Conservation (phyloP, 169 alveolate genomes). For the Miamiensis avidus region DNA sequence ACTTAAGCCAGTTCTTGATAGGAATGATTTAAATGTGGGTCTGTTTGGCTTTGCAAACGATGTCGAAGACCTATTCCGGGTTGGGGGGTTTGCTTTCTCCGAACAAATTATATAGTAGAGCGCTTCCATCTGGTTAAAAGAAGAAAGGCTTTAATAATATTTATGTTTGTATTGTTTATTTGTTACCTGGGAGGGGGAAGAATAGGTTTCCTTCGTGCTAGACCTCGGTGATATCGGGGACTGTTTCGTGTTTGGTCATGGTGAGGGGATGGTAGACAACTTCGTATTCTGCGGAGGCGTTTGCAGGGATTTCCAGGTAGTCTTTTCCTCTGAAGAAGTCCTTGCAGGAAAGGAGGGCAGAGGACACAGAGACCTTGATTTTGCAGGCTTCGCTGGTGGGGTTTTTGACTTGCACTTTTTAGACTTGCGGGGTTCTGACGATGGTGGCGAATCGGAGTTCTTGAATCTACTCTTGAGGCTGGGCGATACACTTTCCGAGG, state of each 20-base stretch:
- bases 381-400: slow-evolving; percentile 83
- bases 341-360: slow-evolving; percentile 59
- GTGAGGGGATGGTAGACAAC: slow-evolving; percentile 82
- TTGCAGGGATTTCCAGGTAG: slow-evolving; percentile 78
- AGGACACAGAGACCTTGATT: slow-evolving; percentile 80
- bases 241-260: slow-evolving; percentile 78
- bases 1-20: slow-evolving; percentile 84
- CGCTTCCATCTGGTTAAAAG: slow-evolving; percentile 71
- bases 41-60: slow-evolving; percentile 75
- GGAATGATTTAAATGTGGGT: slow-evolving; percentile 69
- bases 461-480: slow-evolving; percentile 73
- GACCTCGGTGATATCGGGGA: slow-evolving; percentile 54
- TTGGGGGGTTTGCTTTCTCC: slow-evolving; percentile 83
- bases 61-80: slow-evolving; percentile 61
- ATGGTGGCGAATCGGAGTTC: slow-evolving; percentile 83
- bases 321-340: slow-evolving; percentile 81
- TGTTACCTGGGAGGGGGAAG: slow-evolving; percentile 84
- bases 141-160: too few relatives aligned
- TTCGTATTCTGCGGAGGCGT: slow-evolving; percentile 76
- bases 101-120: slow-evolving; percentile 76
- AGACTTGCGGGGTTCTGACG: slow-evolving; percentile 73
- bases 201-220: slow-evolving; percentile 84
- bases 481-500: slow-evolving; percentile 78
- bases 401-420: slow-evolving; percentile 79
- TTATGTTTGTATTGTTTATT: too few relatives aligned